Evolutionary conservation across 225 moss, liverwort and hornwort species (phyloP).

Genomic region (Bryum argenteum): DNA sequence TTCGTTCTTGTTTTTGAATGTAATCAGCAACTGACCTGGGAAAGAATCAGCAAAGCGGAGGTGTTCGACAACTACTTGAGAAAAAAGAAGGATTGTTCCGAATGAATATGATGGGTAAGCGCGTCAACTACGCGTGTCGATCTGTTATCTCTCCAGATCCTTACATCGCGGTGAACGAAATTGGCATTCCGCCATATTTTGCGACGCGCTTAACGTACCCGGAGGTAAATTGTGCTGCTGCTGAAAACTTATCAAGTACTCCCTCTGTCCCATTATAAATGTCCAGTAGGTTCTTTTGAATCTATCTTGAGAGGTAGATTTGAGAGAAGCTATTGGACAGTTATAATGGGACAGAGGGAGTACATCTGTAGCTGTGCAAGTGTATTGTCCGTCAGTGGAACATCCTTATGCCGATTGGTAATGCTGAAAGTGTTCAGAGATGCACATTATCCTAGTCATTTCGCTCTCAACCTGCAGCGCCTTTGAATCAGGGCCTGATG

Average conservation of each 20-base stretch:
- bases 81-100: slow-evolving; percentile 97
- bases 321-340: no score
- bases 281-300: no score
- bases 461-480: no score
- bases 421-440: no score
- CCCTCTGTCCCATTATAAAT: no score
- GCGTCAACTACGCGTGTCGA: slow-evolving; percentile 97
- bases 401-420: neutral
- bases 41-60: slow-evolving; percentile 72
- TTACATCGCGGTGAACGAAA: slow-evolving; percentile 95
- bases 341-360: no score
- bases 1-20: slow-evolving; percentile 25
- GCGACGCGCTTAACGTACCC: slow-evolving; percentile 96
- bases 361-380: neutral
- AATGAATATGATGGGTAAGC: slow-evolving; percentile 99
- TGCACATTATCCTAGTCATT: neutral
- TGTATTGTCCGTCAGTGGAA: neutral
- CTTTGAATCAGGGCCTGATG: neutral
- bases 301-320: no score
- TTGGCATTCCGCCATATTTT: slow-evolving; percentile 97
- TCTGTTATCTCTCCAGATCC: slow-evolving; percentile 99
- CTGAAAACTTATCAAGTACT: slow-evolving; percentile 7
- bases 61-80: slow-evolving; percentile 91
- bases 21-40: slow-evolving; percentile 59
- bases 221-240: slow-evolving; percentile 55